These are phyloP conservation scores for Hymenoscyphus infarciens DNA, from an alignment of 2,329 filamentous ascomycete genomes.

Conservation along the genomic window DNA sequence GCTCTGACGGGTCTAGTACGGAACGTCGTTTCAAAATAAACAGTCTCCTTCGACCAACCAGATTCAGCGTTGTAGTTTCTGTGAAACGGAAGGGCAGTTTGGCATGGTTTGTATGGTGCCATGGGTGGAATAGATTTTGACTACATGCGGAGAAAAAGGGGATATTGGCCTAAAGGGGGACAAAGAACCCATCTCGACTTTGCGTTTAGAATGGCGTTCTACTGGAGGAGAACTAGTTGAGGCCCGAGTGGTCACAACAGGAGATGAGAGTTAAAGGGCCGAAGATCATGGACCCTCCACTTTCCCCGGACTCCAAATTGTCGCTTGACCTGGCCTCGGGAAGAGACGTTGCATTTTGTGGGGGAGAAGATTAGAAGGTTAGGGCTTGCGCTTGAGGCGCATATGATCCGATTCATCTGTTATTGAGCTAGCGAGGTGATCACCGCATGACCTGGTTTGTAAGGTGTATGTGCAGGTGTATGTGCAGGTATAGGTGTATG, in stretches of 20 bases:
- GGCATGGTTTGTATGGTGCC: neutral
- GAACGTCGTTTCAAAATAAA: neutral
- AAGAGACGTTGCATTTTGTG: slow-evolving; percentile 4
- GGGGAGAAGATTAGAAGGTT: neutral
- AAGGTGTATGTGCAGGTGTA: neutral
- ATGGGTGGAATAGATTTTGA: neutral
- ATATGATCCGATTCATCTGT: slow-evolving; percentile 2
- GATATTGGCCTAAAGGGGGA: neutral
- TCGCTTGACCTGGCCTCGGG: neutral
- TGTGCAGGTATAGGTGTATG: neutral
- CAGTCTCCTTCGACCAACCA: neutral
- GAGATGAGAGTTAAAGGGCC: neutral
- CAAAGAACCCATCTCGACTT: neutral
- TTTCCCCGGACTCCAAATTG: neutral
- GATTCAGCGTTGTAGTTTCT: neutral
- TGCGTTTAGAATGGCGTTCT: neutral
- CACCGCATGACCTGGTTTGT: slow-evolving; percentile 1
- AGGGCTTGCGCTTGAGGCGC: neutral
- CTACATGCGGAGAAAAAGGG: neutral
- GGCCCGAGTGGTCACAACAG: neutral
- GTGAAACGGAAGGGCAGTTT: neutral
- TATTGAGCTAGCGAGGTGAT: neutral
- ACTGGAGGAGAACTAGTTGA: neutral
- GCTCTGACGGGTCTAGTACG: neutral
- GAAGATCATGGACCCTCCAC: neutral